A percentile compares a stretch with the other conserved stretches of the same genome.
These are phyloP conservation scores for Botrytis galanthina DNA, from an alignment of 2,329 filamentous ascomycete species.

Conservation along the genomic window DNA sequence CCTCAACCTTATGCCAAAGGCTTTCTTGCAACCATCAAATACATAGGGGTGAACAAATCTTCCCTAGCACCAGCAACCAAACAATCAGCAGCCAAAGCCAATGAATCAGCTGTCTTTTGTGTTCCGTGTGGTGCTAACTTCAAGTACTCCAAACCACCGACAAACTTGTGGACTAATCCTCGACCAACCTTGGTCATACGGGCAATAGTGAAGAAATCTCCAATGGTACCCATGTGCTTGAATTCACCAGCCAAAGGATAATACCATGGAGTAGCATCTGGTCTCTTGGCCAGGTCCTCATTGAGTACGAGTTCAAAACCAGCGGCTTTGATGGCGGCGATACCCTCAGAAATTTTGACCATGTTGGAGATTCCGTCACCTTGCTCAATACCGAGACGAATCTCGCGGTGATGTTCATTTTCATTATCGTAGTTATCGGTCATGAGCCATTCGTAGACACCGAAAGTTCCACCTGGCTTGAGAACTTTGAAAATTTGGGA, in stretches of 20 bases:
- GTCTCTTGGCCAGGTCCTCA: constrained; percentile 80
- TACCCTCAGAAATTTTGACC: constrained; percentile 79
- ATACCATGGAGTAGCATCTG: constrained; percentile 84
- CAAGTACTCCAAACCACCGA: constrained; percentile 72
- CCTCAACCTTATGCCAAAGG: constrained; percentile 44
- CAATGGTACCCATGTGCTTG: constrained; percentile 74
- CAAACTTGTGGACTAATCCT: constrained; percentile 69
- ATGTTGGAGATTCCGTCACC: constrained; percentile 98
- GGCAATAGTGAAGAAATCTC: constrained; percentile 78
- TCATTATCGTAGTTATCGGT: constrained; percentile 90
- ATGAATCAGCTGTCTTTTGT: constrained; percentile 89
- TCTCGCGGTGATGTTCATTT: constrained; percentile 81
- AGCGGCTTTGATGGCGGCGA: constrained; percentile 79
- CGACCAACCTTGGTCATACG: constrained; percentile 88
- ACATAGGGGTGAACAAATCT: constrained; percentile 97
- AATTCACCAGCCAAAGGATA: constrained; percentile 86
- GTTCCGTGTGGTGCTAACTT: constrained; percentile 77
- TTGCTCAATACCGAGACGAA: constrained; percentile 91
- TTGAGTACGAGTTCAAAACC: constrained; percentile 81
- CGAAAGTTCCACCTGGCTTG: constrained; percentile 93
- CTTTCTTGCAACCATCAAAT: constrained; percentile 91
- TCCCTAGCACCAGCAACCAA: constrained; percentile 81
- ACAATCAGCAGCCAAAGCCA: constrained; percentile 78
- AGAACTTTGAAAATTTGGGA: constrained; percentile 90
- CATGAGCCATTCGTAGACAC: constrained; percentile 99